A percentile compares a stretch with the other conserved stretches of the same genome.
These are phyloP conservation scores for Exserohilum turcica DNA, from an alignment of 2,329 filamentous ascomycete species.

Conservation along the genomic window DNA sequence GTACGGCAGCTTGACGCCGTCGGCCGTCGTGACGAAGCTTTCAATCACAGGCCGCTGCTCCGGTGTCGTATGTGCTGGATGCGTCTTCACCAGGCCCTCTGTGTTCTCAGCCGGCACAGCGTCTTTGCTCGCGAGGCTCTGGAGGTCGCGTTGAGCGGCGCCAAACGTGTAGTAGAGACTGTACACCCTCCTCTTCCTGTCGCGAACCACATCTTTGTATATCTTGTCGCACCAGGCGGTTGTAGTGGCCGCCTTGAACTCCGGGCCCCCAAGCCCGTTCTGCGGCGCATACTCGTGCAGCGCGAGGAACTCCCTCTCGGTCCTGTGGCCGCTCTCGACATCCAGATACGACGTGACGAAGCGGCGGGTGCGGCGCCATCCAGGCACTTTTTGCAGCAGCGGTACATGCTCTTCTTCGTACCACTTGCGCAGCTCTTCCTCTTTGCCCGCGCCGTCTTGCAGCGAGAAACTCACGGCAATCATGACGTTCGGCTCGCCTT, in stretches of 20 bases:
- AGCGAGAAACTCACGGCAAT: conserved; percentile 66
- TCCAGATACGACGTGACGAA: conserved; percentile 69
- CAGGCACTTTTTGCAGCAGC: conserved; percentile 74
- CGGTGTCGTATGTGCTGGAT: conserved; percentile 48
- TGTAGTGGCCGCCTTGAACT: conserved; percentile 65
- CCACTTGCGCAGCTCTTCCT: conserved; percentile 69
- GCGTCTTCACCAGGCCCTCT: conserved; percentile 62
- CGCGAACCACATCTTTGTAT: conserved; percentile 62
- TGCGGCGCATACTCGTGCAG: conserved; percentile 73
- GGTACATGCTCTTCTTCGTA: conserved; percentile 75
- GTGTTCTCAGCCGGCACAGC: conserved; percentile 56
- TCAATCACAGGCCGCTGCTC: conserved; percentile 58
- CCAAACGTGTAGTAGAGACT: conserved; percentile 81
- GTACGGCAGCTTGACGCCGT: conserved; percentile 73
- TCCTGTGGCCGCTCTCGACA: conserved; percentile 41
- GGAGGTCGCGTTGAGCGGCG: conserved; percentile 71
- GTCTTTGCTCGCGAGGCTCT: conserved; percentile 58
- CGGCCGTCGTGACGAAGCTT: conserved; percentile 70
- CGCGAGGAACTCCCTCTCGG: conserved; percentile 61
- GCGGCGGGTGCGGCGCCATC: conserved; percentile 76
- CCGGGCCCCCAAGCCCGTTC: conserved; percentile 69
- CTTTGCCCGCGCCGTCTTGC: conserved; percentile 56
- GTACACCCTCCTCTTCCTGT: conserved; percentile 66
- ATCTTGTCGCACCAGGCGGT: conserved; percentile 68
- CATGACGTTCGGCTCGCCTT: conserved; percentile 61